Percentiles rank a stretch among this genome's conserved stretches.
Evolutionary conservation across 345 rosid species (phyloP).

Genomic region (Leavenworthia alabamica): DNA sequence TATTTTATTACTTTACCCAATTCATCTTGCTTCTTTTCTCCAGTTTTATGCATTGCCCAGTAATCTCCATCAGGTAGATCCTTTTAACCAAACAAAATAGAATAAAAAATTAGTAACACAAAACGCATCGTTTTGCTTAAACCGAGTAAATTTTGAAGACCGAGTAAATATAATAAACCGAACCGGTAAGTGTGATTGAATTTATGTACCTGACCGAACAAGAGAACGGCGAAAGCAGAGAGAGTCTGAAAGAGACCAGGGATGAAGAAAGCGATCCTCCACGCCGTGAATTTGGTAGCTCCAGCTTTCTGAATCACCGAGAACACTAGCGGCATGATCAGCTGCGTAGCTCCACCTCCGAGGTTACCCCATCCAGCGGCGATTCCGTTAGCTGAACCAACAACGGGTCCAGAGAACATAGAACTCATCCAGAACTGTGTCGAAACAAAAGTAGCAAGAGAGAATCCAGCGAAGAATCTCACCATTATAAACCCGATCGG

Average conservation of each 20-base stretch:
- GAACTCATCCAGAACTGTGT: conserved; percentile 97
- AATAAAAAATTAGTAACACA: too few species aligned
- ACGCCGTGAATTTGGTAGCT: conserved; percentile 67
- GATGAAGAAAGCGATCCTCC: conserved; percentile 78
- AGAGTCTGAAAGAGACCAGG: conserved; percentile 74
- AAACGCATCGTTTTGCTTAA: too few species aligned
- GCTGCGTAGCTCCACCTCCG: conserved; percentile 87
- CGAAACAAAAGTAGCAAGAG: too few species aligned
- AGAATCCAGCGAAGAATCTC: too few species aligned
- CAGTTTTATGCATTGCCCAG: conserved; percentile 47
- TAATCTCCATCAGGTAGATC: conserved; percentile 76
- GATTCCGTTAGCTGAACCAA: conserved; percentile 73
- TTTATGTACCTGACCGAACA: conserved; percentile 53
- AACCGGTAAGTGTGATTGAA: conserved; percentile 6
- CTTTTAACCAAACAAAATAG: too few species aligned
- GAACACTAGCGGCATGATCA: conserved; percentile 79
- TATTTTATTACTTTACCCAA: conserved; percentile 40
- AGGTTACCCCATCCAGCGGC: conserved; percentile 95
- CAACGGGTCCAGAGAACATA: conserved; percentile 67
- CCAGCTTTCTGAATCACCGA: conserved; percentile 39
- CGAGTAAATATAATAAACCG: neutral
- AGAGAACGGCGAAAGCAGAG: conserved; percentile 58
- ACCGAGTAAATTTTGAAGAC: neutral
- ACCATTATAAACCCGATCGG: too few species aligned
- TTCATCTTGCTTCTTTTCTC: conserved; percentile 57